A percentile compares a stretch with the other conserved stretches of the same genome.
These are phyloP conservation scores for Acer campestre DNA, from an alignment of 345 rosid genomes.

Conservation along the genomic window DNA sequence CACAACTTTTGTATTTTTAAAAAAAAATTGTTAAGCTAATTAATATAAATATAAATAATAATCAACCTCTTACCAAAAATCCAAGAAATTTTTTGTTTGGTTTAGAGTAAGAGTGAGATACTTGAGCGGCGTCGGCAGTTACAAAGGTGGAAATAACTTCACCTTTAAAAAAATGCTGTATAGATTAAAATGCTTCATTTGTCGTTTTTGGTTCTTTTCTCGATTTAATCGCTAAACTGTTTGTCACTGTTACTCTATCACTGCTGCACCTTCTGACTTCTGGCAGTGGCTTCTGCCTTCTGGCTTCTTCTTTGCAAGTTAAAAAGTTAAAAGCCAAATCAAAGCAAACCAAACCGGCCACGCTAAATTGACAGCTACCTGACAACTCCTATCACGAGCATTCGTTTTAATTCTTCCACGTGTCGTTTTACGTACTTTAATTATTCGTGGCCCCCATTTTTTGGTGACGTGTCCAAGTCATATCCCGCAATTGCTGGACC, in stretches of 20 bases:
- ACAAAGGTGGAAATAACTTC: no score
- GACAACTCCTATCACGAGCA: conserved; percentile 10
- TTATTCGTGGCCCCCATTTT: conserved; percentile 7
- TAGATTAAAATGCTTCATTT: not conserved
- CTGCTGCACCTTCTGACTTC: not conserved
- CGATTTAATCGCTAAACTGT: conserved; percentile 19
- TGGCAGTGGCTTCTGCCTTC: no score
- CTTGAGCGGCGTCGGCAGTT: no score
- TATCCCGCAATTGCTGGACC: not conserved
- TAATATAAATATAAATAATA: no score
- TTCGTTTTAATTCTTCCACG: conserved; percentile 5
- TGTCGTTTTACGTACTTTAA: not conserved
- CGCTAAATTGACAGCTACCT: conserved; percentile 30
- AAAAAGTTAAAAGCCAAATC: no score
- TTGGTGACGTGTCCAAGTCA: conserved; percentile 26
- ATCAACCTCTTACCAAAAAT: no score
- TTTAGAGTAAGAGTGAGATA: no score
- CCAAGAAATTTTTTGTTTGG: no score
- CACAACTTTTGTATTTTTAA: no score
- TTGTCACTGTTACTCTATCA: conserved; percentile 18
- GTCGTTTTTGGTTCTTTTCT: conserved; percentile 2
- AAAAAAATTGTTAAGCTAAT: no score
- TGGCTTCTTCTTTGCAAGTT: no score
- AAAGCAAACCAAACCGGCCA: conserved; percentile 13
- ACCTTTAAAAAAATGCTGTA: not conserved